phyloP scores from a whole-genome alignment of 352 stramenopile species.

The Pythium insidiosum region DNA sequence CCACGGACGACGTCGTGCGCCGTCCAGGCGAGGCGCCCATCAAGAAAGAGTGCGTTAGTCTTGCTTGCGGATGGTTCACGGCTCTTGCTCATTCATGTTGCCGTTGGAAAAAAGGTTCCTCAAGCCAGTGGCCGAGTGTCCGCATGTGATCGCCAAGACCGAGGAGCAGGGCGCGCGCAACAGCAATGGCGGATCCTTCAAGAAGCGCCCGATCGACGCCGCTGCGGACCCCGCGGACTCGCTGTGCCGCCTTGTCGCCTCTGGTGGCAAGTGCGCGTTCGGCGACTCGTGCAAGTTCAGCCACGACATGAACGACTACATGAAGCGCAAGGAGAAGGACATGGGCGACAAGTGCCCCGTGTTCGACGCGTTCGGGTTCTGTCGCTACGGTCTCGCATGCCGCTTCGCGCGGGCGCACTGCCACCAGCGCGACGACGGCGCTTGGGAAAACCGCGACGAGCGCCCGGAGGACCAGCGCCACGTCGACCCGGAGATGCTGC shows the following conservation, averaged over 20 bases:
- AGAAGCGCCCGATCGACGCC: conserved; percentile 74
- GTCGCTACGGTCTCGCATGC: conserved; percentile 89
- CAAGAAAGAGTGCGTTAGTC: conserved; percentile 22
- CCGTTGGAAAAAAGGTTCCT: conserved; percentile 64
- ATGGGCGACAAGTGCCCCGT: conserved; percentile 68
- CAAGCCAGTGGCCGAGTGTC: conserved; percentile 31
- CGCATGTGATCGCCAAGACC: conserved; percentile 4
- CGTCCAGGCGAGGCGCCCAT: conserved; percentile 26
- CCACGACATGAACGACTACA: conserved; percentile 76
- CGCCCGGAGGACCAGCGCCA: conserved; percentile 22
- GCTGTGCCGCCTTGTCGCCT: conserved; percentile 61
- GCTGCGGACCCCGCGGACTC: conserved; percentile 50
- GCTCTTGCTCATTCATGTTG: no score
- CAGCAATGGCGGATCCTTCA: conserved; percentile 59
- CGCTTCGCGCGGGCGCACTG: conserved; percentile 83
- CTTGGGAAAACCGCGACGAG: conserved; percentile 32
- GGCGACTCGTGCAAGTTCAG: conserved; percentile 82
- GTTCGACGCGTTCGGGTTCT: conserved; percentile 82
- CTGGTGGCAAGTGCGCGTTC: conserved; percentile 54
- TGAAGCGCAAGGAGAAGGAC: conserved; percentile 83
- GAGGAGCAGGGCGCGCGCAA: conserved; percentile 10
- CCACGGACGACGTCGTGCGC: conserved; percentile 5
- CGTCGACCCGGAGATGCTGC: conserved; percentile 19
- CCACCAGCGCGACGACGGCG: conserved; percentile 17
- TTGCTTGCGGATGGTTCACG: background rate